Percentiles rank a stretch among this genome's conserved stretches.
These are phyloP conservation scores for Lathyrus tuberosus DNA, from an alignment of 306 rosid genomes.

Conservation along the genomic window DNA sequence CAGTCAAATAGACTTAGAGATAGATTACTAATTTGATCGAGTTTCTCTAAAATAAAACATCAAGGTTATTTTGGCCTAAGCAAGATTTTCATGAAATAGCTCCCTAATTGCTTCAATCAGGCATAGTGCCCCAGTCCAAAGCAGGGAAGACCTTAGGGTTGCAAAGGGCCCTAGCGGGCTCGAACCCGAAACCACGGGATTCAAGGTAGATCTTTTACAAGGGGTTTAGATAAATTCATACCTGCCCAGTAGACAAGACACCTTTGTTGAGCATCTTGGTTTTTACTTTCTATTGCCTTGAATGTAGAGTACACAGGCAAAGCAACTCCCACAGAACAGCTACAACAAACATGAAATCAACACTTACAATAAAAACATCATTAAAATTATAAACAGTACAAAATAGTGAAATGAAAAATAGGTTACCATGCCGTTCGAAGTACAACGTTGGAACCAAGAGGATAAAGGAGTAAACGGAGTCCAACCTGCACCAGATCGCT, in stretches of 20 bases:
- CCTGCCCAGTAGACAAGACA: slow-evolving; percentile 98
- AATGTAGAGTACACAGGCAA: slow-evolving; percentile 90
- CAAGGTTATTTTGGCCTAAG: background rate
- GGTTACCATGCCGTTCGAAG: slow-evolving; percentile 79
- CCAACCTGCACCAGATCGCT: slow-evolving; percentile 64
- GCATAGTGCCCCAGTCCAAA: too few species aligned
- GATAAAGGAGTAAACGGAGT: slow-evolving; percentile 78
- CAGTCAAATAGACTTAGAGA: too few species aligned
- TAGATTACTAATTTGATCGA: too few species aligned
- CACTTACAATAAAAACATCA: background rate
- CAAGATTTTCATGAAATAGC: slow-evolving; percentile 14
- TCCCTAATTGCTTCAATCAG: background rate
- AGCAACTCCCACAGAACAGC: slow-evolving; percentile 85
- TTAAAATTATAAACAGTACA: background rate
- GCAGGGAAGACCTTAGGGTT: too few species aligned
- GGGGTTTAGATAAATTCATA: slow-evolving; percentile 24
- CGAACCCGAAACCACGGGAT: too few species aligned
- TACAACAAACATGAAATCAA: slow-evolving; percentile 39
- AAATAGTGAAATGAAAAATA: slow-evolving; percentile 13
- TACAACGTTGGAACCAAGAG: slow-evolving; percentile 77
- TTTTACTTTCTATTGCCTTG: slow-evolving; percentile 83
- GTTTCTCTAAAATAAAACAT: background rate
- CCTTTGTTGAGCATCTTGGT: slow-evolving; percentile 67
- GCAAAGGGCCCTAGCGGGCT: too few species aligned
- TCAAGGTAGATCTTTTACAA: too few species aligned